Evolutionary conservation across 345 rosid genomes (phyloP), one percentile per base, ranked within the genome.

Genomic region (Camelina sativa): DNA sequence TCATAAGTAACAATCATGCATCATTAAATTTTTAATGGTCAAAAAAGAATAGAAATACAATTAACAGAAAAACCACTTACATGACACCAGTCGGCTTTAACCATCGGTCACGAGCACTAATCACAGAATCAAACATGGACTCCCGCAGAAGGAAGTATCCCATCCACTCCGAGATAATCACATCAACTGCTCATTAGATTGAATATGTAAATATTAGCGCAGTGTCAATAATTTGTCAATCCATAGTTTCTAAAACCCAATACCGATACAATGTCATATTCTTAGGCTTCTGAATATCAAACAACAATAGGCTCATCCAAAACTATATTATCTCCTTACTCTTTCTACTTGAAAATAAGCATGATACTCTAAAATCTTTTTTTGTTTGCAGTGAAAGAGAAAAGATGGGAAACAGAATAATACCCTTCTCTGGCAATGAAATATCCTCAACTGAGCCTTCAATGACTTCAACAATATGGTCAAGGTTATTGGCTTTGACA

Each of bases 111-210:
- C 97, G 99, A 74, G 99, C 99, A 77, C 84, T 85, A 25, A 94
- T 92, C 69, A 94, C 99, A 0, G 99, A 94, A 85, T 94, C 99
- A 86, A 94, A 90, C 99, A 92, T 94, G 58, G 99, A 94, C 69
- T 94, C 99, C 2, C 97, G 93, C 32, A 92, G 84, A 60, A 94
- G 97, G 65, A 94, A 92, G 87, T 92, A 91, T 10, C 99, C 99
- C 99, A 94, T 94, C 99, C 99, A 94, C 87, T 94, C 99, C 3
- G 99, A 94, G 79, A 94, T 92, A 57, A 94, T 90, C 10, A 94
- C 97, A 82, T 94, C 99, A 84, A 94, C 99, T 92, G 90, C 86
- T 4, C 83, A 65, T 47, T 4, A 47, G 16, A 43, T 19, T 16
- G 16, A 76, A 32, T 43, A 44, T 1, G 28, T 13, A 28, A 4